phyloP scores from a whole-genome alignment of 192 early-diverging fungal species.

The Geranomyces michiganensis region DNA sequence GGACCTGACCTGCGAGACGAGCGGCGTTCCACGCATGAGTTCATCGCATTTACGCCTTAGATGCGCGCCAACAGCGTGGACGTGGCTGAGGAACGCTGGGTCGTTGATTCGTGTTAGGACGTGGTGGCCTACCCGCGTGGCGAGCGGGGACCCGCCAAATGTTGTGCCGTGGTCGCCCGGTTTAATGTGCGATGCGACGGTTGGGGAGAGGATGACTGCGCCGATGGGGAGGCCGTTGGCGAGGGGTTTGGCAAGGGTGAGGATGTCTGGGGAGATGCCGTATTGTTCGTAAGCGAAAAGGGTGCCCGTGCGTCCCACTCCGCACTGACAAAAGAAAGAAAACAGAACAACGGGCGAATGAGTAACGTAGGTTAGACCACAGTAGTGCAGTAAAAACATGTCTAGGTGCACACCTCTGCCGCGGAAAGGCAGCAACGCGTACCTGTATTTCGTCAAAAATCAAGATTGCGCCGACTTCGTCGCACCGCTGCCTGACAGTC shows the following conservation, averaged over 20 bases:
- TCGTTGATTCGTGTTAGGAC: slow-evolving; percentile 73
- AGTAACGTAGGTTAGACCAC: slow-evolving; percentile 5
- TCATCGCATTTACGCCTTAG: slow-evolving; percentile 48
- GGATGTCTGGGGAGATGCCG: slow-evolving; percentile 80
- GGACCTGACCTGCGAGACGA: slow-evolving; percentile 80
- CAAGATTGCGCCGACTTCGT: slow-evolving; percentile 84
- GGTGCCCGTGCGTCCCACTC: slow-evolving; percentile 85
- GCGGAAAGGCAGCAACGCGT: slow-evolving; percentile 21
- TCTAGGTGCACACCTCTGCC: background rate
- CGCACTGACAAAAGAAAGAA: slow-evolving; percentile 65
- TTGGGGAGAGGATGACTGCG: slow-evolving; percentile 77
- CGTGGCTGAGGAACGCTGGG: slow-evolving; percentile 73
- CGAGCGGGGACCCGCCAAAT: slow-evolving; percentile 94
- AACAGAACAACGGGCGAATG: too few relatives aligned
- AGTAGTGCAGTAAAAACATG: background rate
- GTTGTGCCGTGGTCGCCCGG: slow-evolving; percentile 97
- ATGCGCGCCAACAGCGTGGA: slow-evolving; percentile 65
- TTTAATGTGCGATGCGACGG: slow-evolving; percentile 80
- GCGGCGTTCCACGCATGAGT: slow-evolving; percentile 48
- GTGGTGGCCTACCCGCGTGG: slow-evolving; percentile 77
- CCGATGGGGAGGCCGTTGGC: slow-evolving; percentile 97
- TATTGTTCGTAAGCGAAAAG: slow-evolving; percentile 84
- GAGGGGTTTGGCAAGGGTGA: slow-evolving; percentile 96
- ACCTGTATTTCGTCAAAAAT: slow-evolving; percentile 97
- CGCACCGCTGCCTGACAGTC: slow-evolving; percentile 75